Base-by-base conservation (phyloP, 805 yeast species). In the Candida succiphila region DNA sequence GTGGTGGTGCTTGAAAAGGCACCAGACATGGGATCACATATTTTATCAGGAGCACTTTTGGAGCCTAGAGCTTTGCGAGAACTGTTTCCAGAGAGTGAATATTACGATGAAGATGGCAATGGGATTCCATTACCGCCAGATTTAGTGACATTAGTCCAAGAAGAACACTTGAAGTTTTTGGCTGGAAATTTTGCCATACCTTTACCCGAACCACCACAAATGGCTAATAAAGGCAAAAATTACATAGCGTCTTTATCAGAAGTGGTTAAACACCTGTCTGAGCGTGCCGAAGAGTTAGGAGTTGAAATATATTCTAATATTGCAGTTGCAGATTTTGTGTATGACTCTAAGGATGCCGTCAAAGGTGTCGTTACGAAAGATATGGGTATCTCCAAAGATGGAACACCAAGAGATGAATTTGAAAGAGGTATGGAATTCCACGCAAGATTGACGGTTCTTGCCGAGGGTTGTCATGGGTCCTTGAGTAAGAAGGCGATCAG, bases 381-480 rank as follows among this genome's bases (percentile, higher is more conserved):
- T 55, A 73, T 80, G 76, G 98, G 98, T 13, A 61, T 92, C 14
- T 69, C 77, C 32, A 78, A 75, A 44, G 58, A 68, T 37, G 96
- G 95, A 15, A 52, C 63, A 23, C 94, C 95, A 21, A 83, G 79
- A 48, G 82, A 72, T 42, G 65, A 73, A n/a, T 92, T 85, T 56
- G 96, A 92, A 58, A 71, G 95, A 43, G 98, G 98, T 18, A 84
- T 92, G 96, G 97, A 86, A 57, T 92, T 92, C 57, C 92, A 80
- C 45, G 85, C 98, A 4, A 74, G 92, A 46, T 66, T 79, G 38
- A 88, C 96, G 0, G 81, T 92, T 14, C 67, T 92, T 22, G 95
- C 95, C 5, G 98, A 92, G 60, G 98, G 98, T n/a, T 92, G 98
- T 53, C 97, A 88, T 58, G 98, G 98, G 0, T 87, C 96, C 1